Evolutionary conservation across 2,329 filamentous ascomycete species (phyloP), one percentile per base, ranked within the genome.

Genomic region (Calcarisporium arbuscula): DNA sequence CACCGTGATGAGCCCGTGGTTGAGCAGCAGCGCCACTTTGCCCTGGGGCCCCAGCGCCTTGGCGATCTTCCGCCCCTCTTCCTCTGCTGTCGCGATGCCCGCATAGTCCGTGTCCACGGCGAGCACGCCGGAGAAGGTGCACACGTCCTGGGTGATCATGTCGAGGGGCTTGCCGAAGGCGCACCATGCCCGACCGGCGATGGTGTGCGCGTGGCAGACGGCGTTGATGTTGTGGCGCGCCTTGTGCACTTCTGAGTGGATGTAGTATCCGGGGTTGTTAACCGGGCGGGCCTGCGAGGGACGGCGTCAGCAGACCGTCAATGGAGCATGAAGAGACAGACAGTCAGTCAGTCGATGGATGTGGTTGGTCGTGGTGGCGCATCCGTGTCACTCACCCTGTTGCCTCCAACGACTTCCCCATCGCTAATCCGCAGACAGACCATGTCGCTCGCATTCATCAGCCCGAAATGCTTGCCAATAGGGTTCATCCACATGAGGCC

Each of bases 1-100:
- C 0, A 85, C 81, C 0, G 80, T 84, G 32, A 87, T 57, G 22
- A 88, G 60, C 0, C 83, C 83, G 56, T 87, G 82, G 52, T 86
- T 87, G 44, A 80, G 65, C 32, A 86, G 60, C 30, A 86, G 77
- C 42, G 76, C 67, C 2, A 69, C 80, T 53, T 71, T 82, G 45
- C 73, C 72, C 1, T 64, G 55, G 18, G 46, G 38, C 0, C 81
- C 81, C 2, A 88, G 62, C 1, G 80, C 72, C 9, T 61, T 62
- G 3, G 81, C 81, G 42, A 87, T 76, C 27, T 70, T 65, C 45
- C 69, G 59, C 2, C 81, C 81, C 52, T 87, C 82, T 36, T 84
- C 52, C 62, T 75, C 44, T 67, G 76, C 51, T 67, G 81, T 58
- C 2, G 69, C 67, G 45, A 70, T 66, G 41, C 67, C 67, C 27